Base-by-base conservation (phyloP, 2,329 filamentous ascomycete species). In the Gremmenia infestans region DNA sequence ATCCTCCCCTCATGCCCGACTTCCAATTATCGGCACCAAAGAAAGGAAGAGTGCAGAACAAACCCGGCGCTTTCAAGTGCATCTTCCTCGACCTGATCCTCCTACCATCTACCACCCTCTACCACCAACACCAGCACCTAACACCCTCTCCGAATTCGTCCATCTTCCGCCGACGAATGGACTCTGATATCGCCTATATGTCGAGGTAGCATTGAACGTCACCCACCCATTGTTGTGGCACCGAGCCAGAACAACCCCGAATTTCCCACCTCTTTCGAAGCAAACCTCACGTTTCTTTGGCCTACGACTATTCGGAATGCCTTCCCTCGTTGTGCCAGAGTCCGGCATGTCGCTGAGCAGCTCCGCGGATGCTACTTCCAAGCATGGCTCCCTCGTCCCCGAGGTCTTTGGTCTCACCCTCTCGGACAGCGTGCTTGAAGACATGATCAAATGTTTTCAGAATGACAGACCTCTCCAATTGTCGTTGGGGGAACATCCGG, bases 391-490 rank as follows among this genome's bases (percentile, higher is more conserved):
- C 55, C 71, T 80, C 39, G 79, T 78, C 8, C 72, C 74, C 32
- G 81, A 84, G 65, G 80, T 79, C 35, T 81, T 86, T 66, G 77
- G 80, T 60, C 72, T 87, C 54, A 78, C 74, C n/a, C 71, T 87
- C 59, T 78, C 74, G 63, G 78, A 84, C 67, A 74, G 73, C 67
- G 74, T 83, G 51, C 79, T 87, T 64, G 80, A 84, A 67, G 76
- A 81, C 59, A 81, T 87, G 78, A 84, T 87, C 62, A 76, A 76
- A 68, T 81, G 79, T 65, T 76, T 81, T 40, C 78, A 79, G 64
- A 76, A 78, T 72, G 81, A 81, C 50, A 76, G 81, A 54, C 73
- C 77, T 47, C 76, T 86, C 52, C 75, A 81, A 64, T 72, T 87
- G 64, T 77, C 79, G 5, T 70, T 87, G 59, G 83, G 83, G 42